Conservation (phyloP, 441 rosid genomes). For the Biscutella laevigata region DNA sequence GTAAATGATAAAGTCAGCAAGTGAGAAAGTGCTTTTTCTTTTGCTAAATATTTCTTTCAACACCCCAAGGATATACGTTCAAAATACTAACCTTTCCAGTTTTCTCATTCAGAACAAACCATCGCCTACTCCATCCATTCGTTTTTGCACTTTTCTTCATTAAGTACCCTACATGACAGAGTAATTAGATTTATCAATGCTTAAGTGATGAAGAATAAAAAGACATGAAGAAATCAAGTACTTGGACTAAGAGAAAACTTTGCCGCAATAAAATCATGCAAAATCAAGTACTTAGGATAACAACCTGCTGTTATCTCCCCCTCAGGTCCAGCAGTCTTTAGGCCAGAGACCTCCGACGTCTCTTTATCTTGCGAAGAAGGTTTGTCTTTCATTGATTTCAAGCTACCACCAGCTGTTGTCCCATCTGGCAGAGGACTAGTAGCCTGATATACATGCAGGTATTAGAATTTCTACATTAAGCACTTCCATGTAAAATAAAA, state of each 20-base stretch:
- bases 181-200: constrained; percentile 4
- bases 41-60: constrained; percentile 3
- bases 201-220: too few relatives aligned
- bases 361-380: constrained; percentile 61
- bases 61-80: background rate
- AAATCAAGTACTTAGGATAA: constrained; percentile 14
- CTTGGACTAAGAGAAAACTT: background rate
- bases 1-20: constrained; percentile 3
- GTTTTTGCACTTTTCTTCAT: constrained; percentile 90
- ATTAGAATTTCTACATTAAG: constrained; percentile 2
- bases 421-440: constrained; percentile 84
- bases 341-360: constrained; percentile 61
- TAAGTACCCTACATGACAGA: constrained; percentile 44
- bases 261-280: background rate
- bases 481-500: background rate
- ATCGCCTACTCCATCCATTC: constrained; percentile 85
- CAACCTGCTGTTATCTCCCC: constrained; percentile 99
- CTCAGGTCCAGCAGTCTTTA: constrained; percentile 90
- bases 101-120: constrained; percentile 98
- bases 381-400: constrained; percentile 89
- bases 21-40: background rate
- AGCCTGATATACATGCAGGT: constrained; percentile 42
- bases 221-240: background rate
- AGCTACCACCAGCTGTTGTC: constrained; percentile 72
- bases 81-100: constrained; percentile 70